Conservation (phyloP, 2,329 filamentous ascomycete species). For the Gliomastix tumulicola region DNA sequence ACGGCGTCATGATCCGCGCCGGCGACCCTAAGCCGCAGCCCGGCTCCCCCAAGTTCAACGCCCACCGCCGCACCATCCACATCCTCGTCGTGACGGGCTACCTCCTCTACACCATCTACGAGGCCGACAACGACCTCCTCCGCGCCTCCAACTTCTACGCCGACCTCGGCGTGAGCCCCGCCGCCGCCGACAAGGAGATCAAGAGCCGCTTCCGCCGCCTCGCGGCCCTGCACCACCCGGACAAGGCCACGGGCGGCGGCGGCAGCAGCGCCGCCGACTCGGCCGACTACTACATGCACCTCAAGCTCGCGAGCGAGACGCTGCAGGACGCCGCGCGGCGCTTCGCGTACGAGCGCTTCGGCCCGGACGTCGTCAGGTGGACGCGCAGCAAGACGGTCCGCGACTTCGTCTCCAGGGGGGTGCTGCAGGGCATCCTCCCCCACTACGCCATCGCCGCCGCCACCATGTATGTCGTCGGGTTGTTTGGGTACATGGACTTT, state of each 20-base stretch:
- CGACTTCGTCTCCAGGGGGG: constrained; percentile 66
- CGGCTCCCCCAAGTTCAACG: constrained; percentile 59
- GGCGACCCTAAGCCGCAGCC: constrained; percentile 73
- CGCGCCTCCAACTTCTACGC: constrained; percentile 70
- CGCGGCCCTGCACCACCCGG: constrained; percentile 68
- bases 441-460: constrained; percentile 54
- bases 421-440: constrained; percentile 47
- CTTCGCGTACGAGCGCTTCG: constrained; percentile 88
- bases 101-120: constrained; percentile 86
- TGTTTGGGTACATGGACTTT: constrained; percentile 62
- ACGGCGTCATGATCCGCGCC: constrained; percentile 81
- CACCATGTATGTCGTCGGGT: constrained; percentile 52
- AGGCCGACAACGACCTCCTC: constrained; percentile 77
- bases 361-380: constrained; percentile 63
- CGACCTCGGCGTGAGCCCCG: constrained; percentile 62
- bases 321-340: constrained; percentile 68
- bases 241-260: constrained; percentile 56
- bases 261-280: constrained; percentile 18
- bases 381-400: constrained; percentile 57
- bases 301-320: constrained; percentile 79
- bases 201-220: constrained; percentile 81
- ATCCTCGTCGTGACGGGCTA: constrained; percentile 77
- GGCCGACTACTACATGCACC: constrained; percentile 62
- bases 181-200: constrained; percentile 67
- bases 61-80: constrained; percentile 76